These are phyloP conservation scores for Plasmodium inui DNA, from an alignment of 169 alveolate species.

Conservation along the genomic window DNA sequence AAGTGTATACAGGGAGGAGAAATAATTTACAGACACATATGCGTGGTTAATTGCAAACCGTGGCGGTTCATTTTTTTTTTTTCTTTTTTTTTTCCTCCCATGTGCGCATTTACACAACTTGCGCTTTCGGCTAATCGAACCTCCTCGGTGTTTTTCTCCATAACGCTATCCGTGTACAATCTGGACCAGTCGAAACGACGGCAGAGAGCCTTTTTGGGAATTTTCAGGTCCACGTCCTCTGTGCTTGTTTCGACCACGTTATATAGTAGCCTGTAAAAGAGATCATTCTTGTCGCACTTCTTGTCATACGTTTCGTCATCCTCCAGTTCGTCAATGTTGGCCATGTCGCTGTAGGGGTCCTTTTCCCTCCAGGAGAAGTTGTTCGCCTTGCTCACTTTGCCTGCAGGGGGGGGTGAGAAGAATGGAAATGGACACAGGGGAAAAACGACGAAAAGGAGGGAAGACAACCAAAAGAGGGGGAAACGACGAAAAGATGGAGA, in stretches of 20 bases:
- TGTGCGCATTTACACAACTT: not conserved
- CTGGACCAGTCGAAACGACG: conserved; percentile 76
- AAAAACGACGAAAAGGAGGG: not conserved
- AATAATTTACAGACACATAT: not conserved
- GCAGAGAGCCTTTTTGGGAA: conserved; percentile 73
- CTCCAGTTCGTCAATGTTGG: conserved; percentile 25
- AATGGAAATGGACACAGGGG: not conserved
- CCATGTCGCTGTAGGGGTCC: conserved; percentile 4
- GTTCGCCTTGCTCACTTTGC: conserved; percentile 19
- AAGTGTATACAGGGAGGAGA: not conserved
- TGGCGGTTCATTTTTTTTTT: not conserved
- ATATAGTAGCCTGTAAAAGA: conserved; percentile 12
- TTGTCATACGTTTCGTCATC: conserved; percentile 36
- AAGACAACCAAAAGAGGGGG: too few relatives aligned
- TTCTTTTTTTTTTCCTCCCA: not conserved
- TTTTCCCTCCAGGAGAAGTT: conserved; percentile 65
- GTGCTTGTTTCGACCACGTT: conserved; percentile 22
- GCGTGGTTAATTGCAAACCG: not conserved
- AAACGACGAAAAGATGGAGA: too few relatives aligned
- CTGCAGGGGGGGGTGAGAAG: conserved; percentile 8
- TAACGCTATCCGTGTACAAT: conserved; percentile 20
- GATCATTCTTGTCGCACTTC: conserved; percentile 37
- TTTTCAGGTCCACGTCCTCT: conserved; percentile 40
- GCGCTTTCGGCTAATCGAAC: not conserved
- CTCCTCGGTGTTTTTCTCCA: conserved; percentile 27